Evolutionary conservation across 768 basidiomycete genomes (phyloP), one percentile per base, ranked within the genome.

Genomic region (Candolleomyces efflorescens): DNA sequence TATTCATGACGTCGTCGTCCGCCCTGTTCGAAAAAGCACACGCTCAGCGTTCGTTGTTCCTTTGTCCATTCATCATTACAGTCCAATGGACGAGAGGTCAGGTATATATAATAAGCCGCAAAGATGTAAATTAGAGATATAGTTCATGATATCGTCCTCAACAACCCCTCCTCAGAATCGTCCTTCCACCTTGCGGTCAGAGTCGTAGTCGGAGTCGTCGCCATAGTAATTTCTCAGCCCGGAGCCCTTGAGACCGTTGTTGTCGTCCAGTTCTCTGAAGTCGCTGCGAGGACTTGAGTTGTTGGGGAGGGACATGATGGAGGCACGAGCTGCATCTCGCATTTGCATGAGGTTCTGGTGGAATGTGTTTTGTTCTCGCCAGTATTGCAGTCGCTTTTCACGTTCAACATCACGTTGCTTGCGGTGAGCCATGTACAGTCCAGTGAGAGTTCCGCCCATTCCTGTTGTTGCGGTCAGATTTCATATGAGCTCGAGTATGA

Each of bases 371-470:
- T 90, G 63, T 75, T 94, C 92, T 63, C 86, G 85, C 87, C 92
- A 94, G 72, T 94, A 94, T 67, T 92, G 90, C 44, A 86, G 74
- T 62, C 92, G 87, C 71, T 88, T 92, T 73, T 90, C 86, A 47
- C 90, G 86, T 65, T 94, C 91, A 58, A 76, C 71, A 43, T 86
- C 85, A 63, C 92, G 84, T 62, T 88, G 82, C 62, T 83, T 82
- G 39, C 85, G 75, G 64, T 94, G 92, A 6, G 89, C 63, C 63
- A 85, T 76, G 73, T 82, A 93, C 37, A 95, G 75, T 3, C 80
- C 78, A 53, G 83, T 71, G 43, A 93, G 76, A 9, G 87, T 87
- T 15, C 81, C 87, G 59, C 83, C 73, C 81, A 94, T 91, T 47
- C 89, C 92, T 94, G 39, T 17, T 32, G 3, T 62, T 5, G 38